phyloP scores from a whole-genome alignment of 1,139 yeast species.

The Pichia sp. region DNA sequence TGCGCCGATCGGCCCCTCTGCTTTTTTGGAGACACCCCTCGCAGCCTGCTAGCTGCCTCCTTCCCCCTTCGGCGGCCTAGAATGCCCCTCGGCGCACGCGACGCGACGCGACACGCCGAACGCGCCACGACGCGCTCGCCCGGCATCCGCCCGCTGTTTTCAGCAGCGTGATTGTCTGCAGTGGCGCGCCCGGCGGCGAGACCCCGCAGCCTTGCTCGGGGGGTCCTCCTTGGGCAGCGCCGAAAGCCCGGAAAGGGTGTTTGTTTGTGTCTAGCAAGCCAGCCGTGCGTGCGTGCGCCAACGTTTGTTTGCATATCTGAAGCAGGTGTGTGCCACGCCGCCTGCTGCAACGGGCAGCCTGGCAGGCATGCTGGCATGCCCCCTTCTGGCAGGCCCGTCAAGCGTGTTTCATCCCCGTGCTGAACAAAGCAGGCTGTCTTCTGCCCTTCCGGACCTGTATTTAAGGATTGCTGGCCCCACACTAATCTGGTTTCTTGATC shows the following conservation, averaged over 20 bases:
- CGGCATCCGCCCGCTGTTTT: too few species aligned
- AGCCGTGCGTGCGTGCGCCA: too few species aligned
- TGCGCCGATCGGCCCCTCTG: too few species aligned
- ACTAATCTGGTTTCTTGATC: neutral
- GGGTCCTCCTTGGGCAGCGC: neutral
- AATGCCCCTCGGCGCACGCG: neutral
- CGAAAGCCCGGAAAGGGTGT: neutral
- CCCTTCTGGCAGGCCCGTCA: neutral
- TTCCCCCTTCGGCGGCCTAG: neutral
- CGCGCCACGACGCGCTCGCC: neutral
- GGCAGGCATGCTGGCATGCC: neutral
- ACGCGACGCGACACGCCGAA: neutral
- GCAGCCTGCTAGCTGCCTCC: neutral
- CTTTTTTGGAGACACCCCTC: too few species aligned
- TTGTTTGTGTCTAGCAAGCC: neutral
- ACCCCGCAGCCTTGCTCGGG: too few species aligned
- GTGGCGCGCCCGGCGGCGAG: too few species aligned
- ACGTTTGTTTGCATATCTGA: neutral
- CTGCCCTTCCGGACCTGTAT: neutral
- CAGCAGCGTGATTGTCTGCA: too few species aligned
- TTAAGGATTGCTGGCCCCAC: neutral
- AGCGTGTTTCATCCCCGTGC: neutral
- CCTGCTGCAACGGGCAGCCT: neutral
- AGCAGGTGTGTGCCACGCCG: neutral
- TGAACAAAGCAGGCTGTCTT: neutral